Conservation (phyloP, 331 rosid genomes). For the Quercus lobata region DNA sequence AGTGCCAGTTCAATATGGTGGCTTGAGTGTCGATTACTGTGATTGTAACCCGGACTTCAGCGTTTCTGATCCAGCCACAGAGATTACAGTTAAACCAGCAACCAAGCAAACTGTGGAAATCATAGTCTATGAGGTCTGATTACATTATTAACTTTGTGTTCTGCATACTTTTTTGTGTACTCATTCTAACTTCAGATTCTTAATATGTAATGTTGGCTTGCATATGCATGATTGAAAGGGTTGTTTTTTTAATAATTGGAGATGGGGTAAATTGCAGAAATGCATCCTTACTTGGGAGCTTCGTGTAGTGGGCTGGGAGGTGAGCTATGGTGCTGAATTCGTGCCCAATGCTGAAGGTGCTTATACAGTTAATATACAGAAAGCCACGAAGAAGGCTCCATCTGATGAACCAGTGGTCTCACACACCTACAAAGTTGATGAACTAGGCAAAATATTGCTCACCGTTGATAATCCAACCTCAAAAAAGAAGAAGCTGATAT, state of each 20-base stretch:
- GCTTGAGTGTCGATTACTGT: constrained; percentile 84
- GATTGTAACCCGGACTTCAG: constrained; percentile 93
- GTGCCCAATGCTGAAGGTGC: constrained; percentile 62
- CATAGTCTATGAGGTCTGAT: constrained; percentile 78
- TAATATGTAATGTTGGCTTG: neutral
- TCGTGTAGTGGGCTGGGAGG: constrained; percentile 98
- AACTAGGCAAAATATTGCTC: constrained; percentile 79
- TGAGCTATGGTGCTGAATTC: constrained; percentile 81
- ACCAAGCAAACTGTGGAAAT: constrained; percentile 95
- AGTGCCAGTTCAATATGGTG: constrained; percentile 89
- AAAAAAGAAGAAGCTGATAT: constrained; percentile 78
- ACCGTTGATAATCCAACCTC: constrained; percentile 74
- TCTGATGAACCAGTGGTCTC: constrained; percentile 75
- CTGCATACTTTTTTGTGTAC: constrained; percentile 3
- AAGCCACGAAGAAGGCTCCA: constrained; percentile 66
- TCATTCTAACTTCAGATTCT: neutral
- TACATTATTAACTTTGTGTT: neutral
- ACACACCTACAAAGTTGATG: constrained; percentile 62
- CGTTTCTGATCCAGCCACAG: constrained; percentile 54
- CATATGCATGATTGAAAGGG: neutral
- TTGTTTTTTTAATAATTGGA: constrained; percentile 5
- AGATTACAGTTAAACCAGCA: constrained; percentile 59
- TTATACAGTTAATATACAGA: constrained; percentile 65
- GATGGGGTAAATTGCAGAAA: constrained; percentile 46
- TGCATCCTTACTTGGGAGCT: constrained; percentile 93